Conservation (phyloP, 345 rosid genomes). For the Streptanthus diversifolius region DNA sequence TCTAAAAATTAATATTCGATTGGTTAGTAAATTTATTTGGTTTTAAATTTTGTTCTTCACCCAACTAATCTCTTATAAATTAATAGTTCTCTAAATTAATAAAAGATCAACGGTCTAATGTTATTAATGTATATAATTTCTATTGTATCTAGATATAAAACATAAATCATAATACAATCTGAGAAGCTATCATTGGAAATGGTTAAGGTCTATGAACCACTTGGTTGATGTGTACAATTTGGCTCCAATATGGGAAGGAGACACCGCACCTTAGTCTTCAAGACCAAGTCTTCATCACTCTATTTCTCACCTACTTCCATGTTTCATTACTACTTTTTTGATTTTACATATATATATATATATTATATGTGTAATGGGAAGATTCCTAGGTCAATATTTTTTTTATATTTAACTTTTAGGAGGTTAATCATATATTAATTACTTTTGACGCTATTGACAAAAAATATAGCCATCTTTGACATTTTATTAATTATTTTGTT, state of each 20-base stretch:
- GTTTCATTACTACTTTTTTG: conserved; percentile 13
- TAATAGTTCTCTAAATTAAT: no score
- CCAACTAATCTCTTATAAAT: no score
- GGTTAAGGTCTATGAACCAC: conserved; percentile 22
- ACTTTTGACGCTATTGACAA: conserved; percentile 6
- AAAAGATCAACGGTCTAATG: no score
- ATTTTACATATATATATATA: no score
- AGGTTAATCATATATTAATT: not conserved
- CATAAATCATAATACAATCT: not conserved
- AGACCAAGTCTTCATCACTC: conserved; percentile 31
- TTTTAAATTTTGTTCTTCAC: no score
- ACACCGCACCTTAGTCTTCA: conserved; percentile 37
- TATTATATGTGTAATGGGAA: conserved; percentile 21
- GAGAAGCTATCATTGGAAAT: conserved; percentile 20
- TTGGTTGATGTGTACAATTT: conserved; percentile 17
- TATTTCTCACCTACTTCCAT: conserved; percentile 27
- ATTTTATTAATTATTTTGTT: not conserved
- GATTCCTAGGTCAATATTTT: conserved; percentile 20
- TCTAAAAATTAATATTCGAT: no score
- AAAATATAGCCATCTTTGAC: conserved; percentile 29
- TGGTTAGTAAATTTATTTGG: no score
- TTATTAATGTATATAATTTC: no score
- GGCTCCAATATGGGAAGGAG: conserved; percentile 23
- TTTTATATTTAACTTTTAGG: not conserved
- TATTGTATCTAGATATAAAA: no score